Evolutionary conservation across 805 yeast species (phyloP).

Genomic region (Saccharomycopsis guyanensis): DNA sequence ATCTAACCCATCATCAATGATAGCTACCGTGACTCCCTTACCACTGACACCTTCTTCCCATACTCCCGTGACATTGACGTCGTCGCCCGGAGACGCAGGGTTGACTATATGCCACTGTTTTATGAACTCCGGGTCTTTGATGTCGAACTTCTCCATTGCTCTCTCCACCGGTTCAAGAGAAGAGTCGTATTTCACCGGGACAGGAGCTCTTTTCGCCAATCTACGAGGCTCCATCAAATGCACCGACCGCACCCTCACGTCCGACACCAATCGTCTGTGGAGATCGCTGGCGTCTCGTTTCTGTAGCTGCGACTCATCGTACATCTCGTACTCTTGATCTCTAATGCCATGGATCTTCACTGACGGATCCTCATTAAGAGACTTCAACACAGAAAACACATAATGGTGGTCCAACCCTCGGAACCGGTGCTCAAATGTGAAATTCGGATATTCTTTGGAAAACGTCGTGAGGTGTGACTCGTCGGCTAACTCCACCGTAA

Average conservation of each 20-base stretch:
- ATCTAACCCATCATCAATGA: slow-evolving; percentile 93
- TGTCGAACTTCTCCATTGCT: slow-evolving; percentile 46
- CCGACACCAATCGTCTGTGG: slow-evolving; percentile 21
- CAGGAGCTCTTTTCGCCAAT: slow-evolving; percentile 52
- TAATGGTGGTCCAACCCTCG: slow-evolving; percentile 54
- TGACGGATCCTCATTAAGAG: slow-evolving; percentile 16
- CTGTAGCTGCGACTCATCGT: slow-evolving; percentile 11
- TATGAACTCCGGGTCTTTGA: slow-evolving; percentile 75
- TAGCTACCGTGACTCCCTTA: slow-evolving; percentile 71
- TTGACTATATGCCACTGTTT: slow-evolving; percentile 93
- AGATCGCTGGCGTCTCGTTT: slow-evolving; percentile 13
- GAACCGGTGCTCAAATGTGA: slow-evolving; percentile 58
- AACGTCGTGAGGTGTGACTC: slow-evolving; percentile 30
- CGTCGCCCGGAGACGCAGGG: slow-evolving; percentile 64
- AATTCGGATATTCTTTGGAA: slow-evolving; percentile 32
- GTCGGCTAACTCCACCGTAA: slow-evolving; percentile 48
- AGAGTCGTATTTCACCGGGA: slow-evolving; percentile 34
- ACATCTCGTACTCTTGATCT: slow-evolving; percentile 17
- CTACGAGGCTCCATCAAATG: slow-evolving; percentile 47
- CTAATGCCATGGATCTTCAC: slow-evolving; percentile 16
- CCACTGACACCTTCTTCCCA: slow-evolving; percentile 86
- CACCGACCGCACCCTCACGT: slow-evolving; percentile 36
- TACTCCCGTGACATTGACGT: slow-evolving; percentile 76
- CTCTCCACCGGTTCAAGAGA: slow-evolving; percentile 39
- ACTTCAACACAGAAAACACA: slow-evolving; percentile 52